These are phyloP conservation scores for Coffea eugenioides DNA, from an alignment of 257 asterid genomes.

Conservation along the genomic window DNA sequence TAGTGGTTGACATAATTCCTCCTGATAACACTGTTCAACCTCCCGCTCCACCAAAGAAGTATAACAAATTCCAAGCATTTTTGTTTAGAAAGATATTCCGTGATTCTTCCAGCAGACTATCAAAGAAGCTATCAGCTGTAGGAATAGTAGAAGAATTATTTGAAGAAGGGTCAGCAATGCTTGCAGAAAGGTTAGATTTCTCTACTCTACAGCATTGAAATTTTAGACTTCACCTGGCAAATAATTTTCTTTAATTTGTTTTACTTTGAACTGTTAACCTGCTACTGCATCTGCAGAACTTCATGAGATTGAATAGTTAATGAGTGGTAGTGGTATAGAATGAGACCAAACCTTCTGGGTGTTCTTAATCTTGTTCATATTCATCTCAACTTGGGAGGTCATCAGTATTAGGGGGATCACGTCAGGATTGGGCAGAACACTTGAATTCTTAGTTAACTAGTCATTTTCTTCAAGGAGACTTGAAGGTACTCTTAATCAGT, in stretches of 20 bases:
- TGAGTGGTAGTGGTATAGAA: too few relatives aligned
- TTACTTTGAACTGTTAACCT: too few relatives aligned
- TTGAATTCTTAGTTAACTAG: not conserved
- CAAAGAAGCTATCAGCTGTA: constrained; percentile 78
- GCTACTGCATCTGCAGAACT: too few relatives aligned
- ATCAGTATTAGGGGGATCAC: not conserved
- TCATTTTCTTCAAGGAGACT: not conserved
- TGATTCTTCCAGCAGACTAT: constrained; percentile 47
- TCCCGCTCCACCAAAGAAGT: constrained; percentile 68
- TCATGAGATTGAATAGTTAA: too few relatives aligned
- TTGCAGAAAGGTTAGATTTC: constrained; percentile 76
- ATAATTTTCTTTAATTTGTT: too few relatives aligned
- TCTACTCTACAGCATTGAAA: constrained; percentile 7
- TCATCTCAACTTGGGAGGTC: not conserved
- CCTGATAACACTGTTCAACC: constrained; percentile 73
- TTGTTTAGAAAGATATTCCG: constrained; percentile 58
- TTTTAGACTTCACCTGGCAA: not conserved
- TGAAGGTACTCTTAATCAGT: not conserved
- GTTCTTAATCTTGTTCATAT: not conserved
- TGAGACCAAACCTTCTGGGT: not conserved
- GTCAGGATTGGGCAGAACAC: too few relatives aligned
- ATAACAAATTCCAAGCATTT: constrained; percentile 60
- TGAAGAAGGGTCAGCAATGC: constrained; percentile 99
- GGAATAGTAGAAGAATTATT: constrained; percentile 95
- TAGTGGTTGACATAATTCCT: constrained; percentile 99